Conservation (phyloP, 768 basidiomycete species). For the Royoungia palumana region DNA sequence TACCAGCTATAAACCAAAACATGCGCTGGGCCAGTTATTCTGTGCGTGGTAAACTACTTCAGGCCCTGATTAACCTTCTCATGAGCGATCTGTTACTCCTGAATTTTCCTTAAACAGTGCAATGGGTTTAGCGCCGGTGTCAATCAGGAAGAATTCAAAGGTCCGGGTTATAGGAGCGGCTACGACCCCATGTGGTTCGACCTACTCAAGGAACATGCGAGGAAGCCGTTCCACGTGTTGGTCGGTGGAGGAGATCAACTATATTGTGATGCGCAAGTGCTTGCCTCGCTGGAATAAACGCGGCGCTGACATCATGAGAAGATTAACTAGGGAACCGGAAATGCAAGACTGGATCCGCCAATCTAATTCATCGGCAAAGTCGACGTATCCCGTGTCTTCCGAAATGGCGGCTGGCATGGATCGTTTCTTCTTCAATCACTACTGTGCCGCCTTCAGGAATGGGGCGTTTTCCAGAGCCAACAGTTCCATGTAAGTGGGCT, state of each 20-base stretch:
- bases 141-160: conserved; percentile 82
- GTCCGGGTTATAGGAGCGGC: conserved; percentile 74
- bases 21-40: conserved; percentile 91
- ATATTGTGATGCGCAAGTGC: conserved; percentile 72
- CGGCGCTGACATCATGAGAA: conserved; percentile 24
- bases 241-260: conserved; percentile 95
- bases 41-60: conserved; percentile 39
- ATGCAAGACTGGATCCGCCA: conserved; percentile 79
- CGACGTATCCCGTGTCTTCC: conserved; percentile 54
- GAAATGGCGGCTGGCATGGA: conserved; percentile 78
- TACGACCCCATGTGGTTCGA: conserved; percentile 95
- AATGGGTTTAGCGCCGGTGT: conserved; percentile 89
- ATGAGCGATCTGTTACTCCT: neutral
- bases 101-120: conserved; percentile 45
- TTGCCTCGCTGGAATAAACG: neutral
- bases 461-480: conserved; percentile 92
- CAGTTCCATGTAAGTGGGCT: conserved; percentile 69
- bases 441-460: conserved; percentile 79
- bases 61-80: neutral
- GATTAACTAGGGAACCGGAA: conserved; percentile 83
- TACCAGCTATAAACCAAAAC: conserved; percentile 78
- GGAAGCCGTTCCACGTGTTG: conserved; percentile 82
- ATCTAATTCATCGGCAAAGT: conserved; percentile 57
- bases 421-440: conserved; percentile 87
- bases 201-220: conserved; percentile 76